Conservation (phyloP, 177 flowering plant genomes). For the Tripterygium wilfordii region DNA sequence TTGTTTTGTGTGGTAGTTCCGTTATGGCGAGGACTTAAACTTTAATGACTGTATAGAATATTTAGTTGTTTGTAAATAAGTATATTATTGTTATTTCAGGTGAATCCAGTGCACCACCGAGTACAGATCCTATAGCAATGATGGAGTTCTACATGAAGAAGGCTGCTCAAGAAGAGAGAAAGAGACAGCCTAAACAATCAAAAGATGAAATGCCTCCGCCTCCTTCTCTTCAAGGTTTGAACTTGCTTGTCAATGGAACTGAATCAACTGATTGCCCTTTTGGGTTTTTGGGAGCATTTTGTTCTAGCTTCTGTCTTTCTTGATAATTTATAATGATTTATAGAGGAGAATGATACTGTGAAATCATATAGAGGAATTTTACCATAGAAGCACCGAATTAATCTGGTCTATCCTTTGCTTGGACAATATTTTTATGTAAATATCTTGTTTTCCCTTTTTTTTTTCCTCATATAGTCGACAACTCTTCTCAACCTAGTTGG, state of each 20-base stretch:
- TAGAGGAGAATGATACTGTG: too few relatives aligned
- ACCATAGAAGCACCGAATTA: too few relatives aligned
- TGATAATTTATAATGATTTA: too few relatives aligned
- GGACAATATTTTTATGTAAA: too few relatives aligned
- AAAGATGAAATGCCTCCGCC: slow-evolving; percentile 99
- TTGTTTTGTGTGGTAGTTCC: too few relatives aligned
- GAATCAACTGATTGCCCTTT: not conserved
- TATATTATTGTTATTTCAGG: slow-evolving; percentile 19
- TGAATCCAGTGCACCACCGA: slow-evolving; percentile 44
- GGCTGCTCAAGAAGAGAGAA: slow-evolving; percentile 91
- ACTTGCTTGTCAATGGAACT: not conserved
- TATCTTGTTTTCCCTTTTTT: not conserved
- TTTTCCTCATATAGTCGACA: too few relatives aligned
- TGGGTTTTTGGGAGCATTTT: not conserved
- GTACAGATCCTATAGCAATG: slow-evolving; percentile 91
- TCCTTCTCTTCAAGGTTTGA: slow-evolving; percentile 82
- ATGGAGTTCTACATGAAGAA: slow-evolving; percentile 98
- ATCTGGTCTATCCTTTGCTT: too few relatives aligned
- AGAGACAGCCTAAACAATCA: slow-evolving; percentile 69
- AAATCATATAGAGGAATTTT: too few relatives aligned
- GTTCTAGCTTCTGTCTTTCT: not conserved
- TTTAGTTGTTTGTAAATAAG: not conserved
- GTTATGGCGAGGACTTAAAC: too few relatives aligned
- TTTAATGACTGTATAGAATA: not conserved
- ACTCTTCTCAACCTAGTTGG: not conserved